Percentiles rank a stretch among this genome's conserved stretches.
phyloP scores from a whole-genome alignment of 2,329 filamentous ascomycete species.

The Gliomastix tumulicola region DNA sequence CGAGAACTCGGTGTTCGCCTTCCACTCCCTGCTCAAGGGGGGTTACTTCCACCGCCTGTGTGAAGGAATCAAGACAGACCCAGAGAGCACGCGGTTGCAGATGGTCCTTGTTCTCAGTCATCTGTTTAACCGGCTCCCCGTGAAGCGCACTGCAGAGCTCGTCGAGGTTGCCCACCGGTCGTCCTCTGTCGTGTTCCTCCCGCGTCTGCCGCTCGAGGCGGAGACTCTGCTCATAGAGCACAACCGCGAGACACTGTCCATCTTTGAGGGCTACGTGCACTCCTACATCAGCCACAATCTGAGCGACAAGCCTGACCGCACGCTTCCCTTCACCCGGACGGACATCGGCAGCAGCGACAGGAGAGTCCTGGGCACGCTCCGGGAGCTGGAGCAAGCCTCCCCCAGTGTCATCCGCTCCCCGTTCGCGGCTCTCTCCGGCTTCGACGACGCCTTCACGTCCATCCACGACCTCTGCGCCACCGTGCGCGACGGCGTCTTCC shows the following conservation, averaged over 20 bases:
- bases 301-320: constrained; percentile 36
- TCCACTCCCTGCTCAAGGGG: constrained; percentile 64
- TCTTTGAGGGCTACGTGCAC: constrained; percentile 62
- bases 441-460: constrained; percentile 54
- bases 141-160: constrained; percentile 31
- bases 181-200: constrained; percentile 59
- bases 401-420: constrained; percentile 50
- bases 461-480: constrained; percentile 63
- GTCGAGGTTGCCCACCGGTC: constrained; percentile 45
- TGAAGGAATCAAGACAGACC: constrained; percentile 42
- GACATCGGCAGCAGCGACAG: constrained; percentile 24
- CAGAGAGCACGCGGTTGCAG: constrained; percentile 42
- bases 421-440: constrained; percentile 66
- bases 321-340: constrained; percentile 52
- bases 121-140: constrained; percentile 57
- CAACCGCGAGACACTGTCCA: constrained; percentile 57
- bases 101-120: constrained; percentile 65
- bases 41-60: constrained; percentile 64
- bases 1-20: constrained; percentile 68
- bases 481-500: constrained; percentile 61
- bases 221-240: constrained; percentile 49
- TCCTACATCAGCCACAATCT: constrained; percentile 64
- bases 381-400: too few relatives aligned
- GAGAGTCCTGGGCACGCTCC: neutral
- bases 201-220: constrained; percentile 51